Evolutionary conservation across 75 land plant genomes (phyloP), one percentile per base, ranked within the genome.

Genomic region (Cryptomeria japonica): DNA sequence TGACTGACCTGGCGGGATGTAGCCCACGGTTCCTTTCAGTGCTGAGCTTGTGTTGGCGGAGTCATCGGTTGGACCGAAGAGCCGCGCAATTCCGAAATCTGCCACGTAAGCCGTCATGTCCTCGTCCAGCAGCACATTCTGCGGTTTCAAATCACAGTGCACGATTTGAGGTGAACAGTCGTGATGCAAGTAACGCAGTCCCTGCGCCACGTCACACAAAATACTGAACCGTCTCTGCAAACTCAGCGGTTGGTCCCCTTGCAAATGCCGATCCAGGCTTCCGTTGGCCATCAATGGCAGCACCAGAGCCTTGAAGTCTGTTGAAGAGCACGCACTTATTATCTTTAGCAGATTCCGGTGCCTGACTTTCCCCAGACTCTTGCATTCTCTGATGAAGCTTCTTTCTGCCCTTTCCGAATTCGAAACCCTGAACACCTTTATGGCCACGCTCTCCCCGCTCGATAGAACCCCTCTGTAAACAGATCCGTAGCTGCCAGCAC

Each of bases 261-360:
- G 91, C 73, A 91, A n/a, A 36, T 64, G 87, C 13, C 10, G 18
- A 56, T 91, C 89, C 38, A 91, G 87, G 58, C 77, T 89, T 28
- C 91, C 92, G 22, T 90, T 91, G 11, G 87, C 86, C 86, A 78
- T 84, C 18, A 90, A 87, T 83, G 90, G 89, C 89, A 91, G 18
- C 18, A 91, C 76, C 87, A 91, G 46, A 37, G 89, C 91, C 41
- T 73, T 75, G 38, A 86, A 42, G 5, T 88, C 80, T 0, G 36
- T 0, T 18, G n/a, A 36, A 4, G 87, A 88, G 61, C 86, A 85
- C 25, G 75, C 39, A n/a, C 53, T 87, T 7, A 88, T 49, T 10
- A 88, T 47, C 34, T 87, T 53, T 10, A 86, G n/a, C 25, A 88
- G 89, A 75, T 88, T 88, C 4, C 89, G 77, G 44, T 88, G 89